Conservation (phyloP, 1,139 yeast genomes). For the Magnusiomyces tetraspermus region DNA sequence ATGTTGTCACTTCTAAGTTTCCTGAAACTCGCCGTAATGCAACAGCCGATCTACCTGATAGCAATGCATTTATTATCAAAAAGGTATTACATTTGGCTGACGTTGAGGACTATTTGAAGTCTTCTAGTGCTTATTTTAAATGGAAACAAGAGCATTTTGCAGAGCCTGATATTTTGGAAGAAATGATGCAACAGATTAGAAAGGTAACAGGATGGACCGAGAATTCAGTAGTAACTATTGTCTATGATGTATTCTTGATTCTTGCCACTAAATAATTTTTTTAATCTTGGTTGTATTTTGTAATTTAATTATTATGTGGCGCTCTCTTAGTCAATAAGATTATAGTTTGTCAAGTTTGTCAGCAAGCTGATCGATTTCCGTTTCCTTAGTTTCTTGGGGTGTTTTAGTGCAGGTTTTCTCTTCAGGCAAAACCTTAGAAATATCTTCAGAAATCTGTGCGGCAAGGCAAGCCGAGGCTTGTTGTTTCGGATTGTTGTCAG, state of each 20-base stretch:
- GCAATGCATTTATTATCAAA: slow-evolving; percentile 4
- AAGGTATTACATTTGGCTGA: slow-evolving; percentile 33
- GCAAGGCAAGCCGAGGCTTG: not conserved
- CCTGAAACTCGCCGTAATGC: not conserved
- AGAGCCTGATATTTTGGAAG: slow-evolving; percentile 28
- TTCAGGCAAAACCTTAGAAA: slow-evolving; percentile 1
- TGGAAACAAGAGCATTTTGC: slow-evolving; percentile 43
- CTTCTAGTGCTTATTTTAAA: slow-evolving; percentile 63
- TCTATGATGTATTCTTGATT: slow-evolving; percentile 52
- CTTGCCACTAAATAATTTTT: slow-evolving; percentile 29
- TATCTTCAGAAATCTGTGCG: not conserved
- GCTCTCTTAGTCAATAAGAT: no score
- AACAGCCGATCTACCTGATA: not conserved
- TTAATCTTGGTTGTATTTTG: not conserved
- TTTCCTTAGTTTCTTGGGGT: not conserved
- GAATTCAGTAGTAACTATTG: slow-evolving; percentile 38
- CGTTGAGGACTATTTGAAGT: slow-evolving; percentile 43
- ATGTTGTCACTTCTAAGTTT: slow-evolving; percentile 19
- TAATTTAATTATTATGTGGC: not conserved
- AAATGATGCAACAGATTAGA: slow-evolving; percentile 39
- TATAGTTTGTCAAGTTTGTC: not conserved
- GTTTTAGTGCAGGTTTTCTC: not conserved
- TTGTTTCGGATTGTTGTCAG: no score
- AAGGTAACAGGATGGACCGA: slow-evolving; percentile 38
- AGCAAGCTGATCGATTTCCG: not conserved